A percentile compares a stretch with the other conserved stretches of the same genome.
These are phyloP conservation scores for Penicillium sp. DNA, from an alignment of 2,329 filamentous ascomycete genomes.

Conservation along the genomic window DNA sequence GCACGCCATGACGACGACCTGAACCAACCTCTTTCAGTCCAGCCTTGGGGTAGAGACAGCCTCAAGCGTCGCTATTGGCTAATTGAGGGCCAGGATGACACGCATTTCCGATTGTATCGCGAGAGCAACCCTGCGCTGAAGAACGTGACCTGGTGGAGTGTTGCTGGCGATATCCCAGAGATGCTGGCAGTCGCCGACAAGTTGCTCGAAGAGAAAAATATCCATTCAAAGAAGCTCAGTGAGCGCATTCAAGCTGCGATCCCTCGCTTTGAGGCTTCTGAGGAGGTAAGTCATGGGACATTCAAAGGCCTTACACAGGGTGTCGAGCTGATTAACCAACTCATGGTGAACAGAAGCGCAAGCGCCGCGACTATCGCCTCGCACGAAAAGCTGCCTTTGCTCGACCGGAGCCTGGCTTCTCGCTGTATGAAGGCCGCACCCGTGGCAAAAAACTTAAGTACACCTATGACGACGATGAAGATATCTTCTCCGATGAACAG, in stretches of 20 bases:
- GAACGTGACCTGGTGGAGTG: constrained; percentile 83
- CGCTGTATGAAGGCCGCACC: constrained; percentile 91
- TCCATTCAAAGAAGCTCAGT: constrained; percentile 70
- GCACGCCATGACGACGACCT: constrained; percentile 68
- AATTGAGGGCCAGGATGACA: constrained; percentile 90
- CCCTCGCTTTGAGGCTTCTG: constrained; percentile 84
- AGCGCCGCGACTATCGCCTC: constrained; percentile 83
- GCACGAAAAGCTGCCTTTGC: constrained; percentile 80
- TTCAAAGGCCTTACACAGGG: too few relatives aligned
- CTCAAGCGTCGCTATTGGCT: constrained; percentile 91
- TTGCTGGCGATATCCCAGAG: constrained; percentile 87
- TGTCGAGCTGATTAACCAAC: too few relatives aligned
- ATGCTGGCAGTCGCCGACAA: constrained; percentile 68
- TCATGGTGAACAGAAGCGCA: constrained; percentile 63
- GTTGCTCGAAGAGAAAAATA: constrained; percentile 71
- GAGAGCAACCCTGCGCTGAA: constrained; percentile 78
- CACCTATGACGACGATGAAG: constrained; percentile 87
- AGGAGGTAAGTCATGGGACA: constrained; percentile 60
- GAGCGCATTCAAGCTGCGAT: constrained; percentile 73
- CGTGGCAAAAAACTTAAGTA: constrained; percentile 95
- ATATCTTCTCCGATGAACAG: constrained; percentile 56
- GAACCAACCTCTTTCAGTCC: constrained; percentile 83
- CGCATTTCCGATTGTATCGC: constrained; percentile 85
- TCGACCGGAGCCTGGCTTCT: constrained; percentile 81
- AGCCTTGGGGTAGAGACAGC: constrained; percentile 83